Evolutionary conservation across 371 early-diverging fungal genomes (phyloP).

Genomic region (Actinomucor elegans): DNA sequence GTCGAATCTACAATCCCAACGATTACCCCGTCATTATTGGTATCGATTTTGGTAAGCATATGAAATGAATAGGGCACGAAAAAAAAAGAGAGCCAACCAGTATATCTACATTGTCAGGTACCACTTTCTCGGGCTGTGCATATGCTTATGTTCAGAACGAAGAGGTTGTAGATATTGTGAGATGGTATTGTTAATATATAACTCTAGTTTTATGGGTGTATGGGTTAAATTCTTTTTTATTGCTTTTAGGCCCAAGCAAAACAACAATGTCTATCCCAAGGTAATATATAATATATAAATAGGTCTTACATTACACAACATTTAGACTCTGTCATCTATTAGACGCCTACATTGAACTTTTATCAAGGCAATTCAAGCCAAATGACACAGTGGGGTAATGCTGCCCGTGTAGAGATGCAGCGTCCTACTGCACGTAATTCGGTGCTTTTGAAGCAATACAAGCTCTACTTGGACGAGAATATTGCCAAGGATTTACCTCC

Average conservation of each 20-base stretch:
- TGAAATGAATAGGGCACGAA: no score
- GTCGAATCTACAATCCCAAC: no score
- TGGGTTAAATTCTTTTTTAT: neutral
- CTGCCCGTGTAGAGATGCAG: conserved; percentile 26
- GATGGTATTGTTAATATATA: conserved; percentile 36
- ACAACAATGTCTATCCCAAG: conserved; percentile 59
- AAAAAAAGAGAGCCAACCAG: no score
- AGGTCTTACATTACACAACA: no score
- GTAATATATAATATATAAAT: no score
- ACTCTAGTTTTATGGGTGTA: no score
- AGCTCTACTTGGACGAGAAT: conserved; percentile 48
- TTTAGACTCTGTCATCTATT: no score
- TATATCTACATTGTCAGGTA: no score
- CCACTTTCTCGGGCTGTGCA: conserved; percentile 46
- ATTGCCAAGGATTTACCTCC: conserved; percentile 34
- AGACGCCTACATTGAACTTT: conserved; percentile 51
- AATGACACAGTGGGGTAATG: conserved; percentile 48
- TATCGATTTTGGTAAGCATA: conserved; percentile 44
- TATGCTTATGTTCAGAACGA: conserved; percentile 52
- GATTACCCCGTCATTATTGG: conserved; percentile 48
- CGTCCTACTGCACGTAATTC: conserved; percentile 29
- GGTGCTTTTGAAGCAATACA: conserved; percentile 46
- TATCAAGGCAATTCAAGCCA: conserved; percentile 43
- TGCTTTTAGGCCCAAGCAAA: conserved; percentile 60
- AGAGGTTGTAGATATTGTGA: conserved; percentile 60